Percentiles rank a stretch among this genome's conserved stretches.
Conservation (phyloP, 139 green algal genomes). For the Chlorella vulgaris region DNA sequence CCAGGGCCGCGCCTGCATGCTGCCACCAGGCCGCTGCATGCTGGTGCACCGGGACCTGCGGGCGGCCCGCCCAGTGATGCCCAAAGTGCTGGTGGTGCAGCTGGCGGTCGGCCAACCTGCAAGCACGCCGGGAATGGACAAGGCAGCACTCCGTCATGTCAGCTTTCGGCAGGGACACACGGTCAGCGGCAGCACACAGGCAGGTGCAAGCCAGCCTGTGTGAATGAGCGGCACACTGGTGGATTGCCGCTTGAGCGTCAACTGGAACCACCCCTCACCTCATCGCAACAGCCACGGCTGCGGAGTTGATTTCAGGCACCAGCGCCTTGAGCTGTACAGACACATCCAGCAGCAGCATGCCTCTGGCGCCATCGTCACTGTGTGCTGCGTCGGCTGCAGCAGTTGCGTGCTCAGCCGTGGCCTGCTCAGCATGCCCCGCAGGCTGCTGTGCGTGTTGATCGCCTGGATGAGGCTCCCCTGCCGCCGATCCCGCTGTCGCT, state of each 20-base stretch:
- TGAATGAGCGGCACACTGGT: no score
- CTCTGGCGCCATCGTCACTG: background rate
- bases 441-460: no score
- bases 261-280: no score
- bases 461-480: no score
- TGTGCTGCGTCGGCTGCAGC: background rate
- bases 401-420: background rate
- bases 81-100: constrained; percentile 44
- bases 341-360: constrained; percentile 44
- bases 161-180: no score
- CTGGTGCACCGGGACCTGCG: constrained; percentile 39
- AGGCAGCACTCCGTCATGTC: no score
- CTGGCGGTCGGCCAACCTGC: constrained; percentile 50
- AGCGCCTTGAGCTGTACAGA: constrained; percentile 49
- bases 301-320: constrained; percentile 33
- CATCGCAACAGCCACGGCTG: background rate
- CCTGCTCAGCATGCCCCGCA: background rate
- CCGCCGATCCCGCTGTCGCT: no score
- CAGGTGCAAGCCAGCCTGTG: no score
- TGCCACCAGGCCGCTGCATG: constrained; percentile 56
- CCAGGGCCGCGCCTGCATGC: constrained; percentile 44
- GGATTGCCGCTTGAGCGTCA: no score
- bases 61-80: constrained; percentile 46
- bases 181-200: no score
- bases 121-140: background rate